Conservation (phyloP, 2,329 filamentous ascomycete species). For the Madurella mycetomatis region DNA sequence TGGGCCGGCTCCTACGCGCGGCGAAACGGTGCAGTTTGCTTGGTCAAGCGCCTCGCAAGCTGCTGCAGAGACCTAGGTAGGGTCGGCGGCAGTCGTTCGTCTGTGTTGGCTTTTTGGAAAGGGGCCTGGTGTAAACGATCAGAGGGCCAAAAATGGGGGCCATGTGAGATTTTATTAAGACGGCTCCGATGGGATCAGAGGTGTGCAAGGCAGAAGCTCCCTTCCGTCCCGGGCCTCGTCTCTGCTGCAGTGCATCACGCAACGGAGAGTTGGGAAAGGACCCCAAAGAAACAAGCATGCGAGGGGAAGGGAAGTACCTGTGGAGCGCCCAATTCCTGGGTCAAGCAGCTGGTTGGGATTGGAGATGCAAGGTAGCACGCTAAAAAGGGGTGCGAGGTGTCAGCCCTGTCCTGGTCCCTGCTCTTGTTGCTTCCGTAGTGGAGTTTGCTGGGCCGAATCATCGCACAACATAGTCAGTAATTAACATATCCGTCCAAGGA, state of each 20-base stretch:
- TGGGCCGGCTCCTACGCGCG: not conserved
- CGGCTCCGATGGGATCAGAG: not conserved
- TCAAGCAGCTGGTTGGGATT: slow-evolving; percentile 11
- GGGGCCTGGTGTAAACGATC: not conserved
- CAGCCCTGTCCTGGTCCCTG: slow-evolving; percentile 21
- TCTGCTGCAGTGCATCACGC: slow-evolving; percentile 3
- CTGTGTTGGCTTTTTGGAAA: not conserved
- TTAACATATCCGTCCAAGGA: slow-evolving; percentile 12
- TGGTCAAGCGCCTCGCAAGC: not conserved
- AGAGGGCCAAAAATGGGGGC: not conserved
- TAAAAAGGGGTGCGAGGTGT: slow-evolving; percentile 6
- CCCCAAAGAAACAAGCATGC: not conserved
- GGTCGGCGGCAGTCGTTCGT: too few relatives aligned
- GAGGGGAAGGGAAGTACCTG: not conserved
- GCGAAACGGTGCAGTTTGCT: not conserved
- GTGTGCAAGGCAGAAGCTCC: not conserved
- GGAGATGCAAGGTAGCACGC: slow-evolving; percentile 4
- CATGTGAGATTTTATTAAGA: not conserved
- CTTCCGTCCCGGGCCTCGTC: not conserved
- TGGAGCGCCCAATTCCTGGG: slow-evolving; percentile 1
- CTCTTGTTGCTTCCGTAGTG: slow-evolving; percentile 20
- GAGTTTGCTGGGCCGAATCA: slow-evolving; percentile 17
- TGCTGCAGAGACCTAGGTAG: not conserved
- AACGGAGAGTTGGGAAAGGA: not conserved
- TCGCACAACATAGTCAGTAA: slow-evolving; percentile 1